Percentiles rank a stretch among this genome's conserved stretches.
Evolutionary conservation across 2,329 filamentous ascomycete genomes (phyloP).

Genomic region (Neofusicoccum sp.): DNA sequence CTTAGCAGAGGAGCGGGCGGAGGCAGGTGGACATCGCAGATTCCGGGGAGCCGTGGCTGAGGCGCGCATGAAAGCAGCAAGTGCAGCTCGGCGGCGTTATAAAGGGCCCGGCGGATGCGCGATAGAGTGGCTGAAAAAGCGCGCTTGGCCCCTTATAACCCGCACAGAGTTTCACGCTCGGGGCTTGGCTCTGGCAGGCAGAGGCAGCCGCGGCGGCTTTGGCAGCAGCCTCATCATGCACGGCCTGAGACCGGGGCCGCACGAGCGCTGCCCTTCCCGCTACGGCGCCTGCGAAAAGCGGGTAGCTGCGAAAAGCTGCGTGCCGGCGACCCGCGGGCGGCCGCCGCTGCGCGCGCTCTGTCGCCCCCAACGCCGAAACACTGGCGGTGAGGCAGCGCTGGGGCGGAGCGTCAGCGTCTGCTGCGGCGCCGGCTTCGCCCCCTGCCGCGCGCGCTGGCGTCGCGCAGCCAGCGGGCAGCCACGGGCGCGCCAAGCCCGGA

Average conservation of each 20-base stretch:
- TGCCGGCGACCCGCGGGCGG: not conserved
- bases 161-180: constrained; percentile 1
- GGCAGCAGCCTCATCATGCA: constrained; percentile 5
- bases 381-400: constrained; percentile 10
- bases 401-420: not conserved
- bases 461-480: not conserved
- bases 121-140: constrained; percentile 18
- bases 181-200: not conserved
- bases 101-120: constrained; percentile 7
- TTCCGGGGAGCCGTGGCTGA: not conserved
- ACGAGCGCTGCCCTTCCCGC: not conserved
- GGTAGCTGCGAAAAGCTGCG: not conserved
- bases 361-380: not conserved
- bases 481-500: not conserved
- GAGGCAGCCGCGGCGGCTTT: not conserved
- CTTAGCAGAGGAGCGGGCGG: not conserved
- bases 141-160: constrained; percentile 17
- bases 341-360: not conserved
- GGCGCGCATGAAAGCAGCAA: not conserved
- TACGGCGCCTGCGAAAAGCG: not conserved
- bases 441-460: not conserved
- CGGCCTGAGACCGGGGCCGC: constrained; percentile 4
- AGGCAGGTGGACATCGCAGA: constrained; percentile 2
- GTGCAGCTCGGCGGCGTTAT: constrained; percentile 14
- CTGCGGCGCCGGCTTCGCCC: not conserved